Evolutionary conservation across 768 basidiomycete species (phyloP).

Genomic region (Boletus coccyginus): DNA sequence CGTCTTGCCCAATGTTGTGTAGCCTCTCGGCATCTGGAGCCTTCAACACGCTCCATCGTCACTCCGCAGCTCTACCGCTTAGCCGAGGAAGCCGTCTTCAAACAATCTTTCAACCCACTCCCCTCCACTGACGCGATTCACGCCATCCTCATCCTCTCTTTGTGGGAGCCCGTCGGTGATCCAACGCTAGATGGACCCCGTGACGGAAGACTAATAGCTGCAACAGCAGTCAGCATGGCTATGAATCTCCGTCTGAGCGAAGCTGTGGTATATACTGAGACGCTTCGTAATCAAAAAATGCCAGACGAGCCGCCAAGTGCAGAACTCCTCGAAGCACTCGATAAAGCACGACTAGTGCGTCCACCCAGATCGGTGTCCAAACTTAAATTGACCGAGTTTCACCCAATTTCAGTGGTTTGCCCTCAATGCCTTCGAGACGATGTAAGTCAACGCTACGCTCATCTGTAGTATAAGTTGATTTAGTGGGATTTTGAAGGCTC

Average conservation of each 20-base stretch:
- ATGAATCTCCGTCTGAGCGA: constrained; percentile 41
- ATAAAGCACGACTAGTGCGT: constrained; percentile 39
- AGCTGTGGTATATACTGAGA: constrained; percentile 33
- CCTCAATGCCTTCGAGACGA: constrained; percentile 38
- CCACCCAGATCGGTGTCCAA: constrained; percentile 1
- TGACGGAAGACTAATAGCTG: constrained; percentile 40
- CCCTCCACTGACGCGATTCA: constrained; percentile 42
- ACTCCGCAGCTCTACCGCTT: constrained; percentile 41
- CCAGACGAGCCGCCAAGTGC: constrained; percentile 22
- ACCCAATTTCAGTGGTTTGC: constrained; percentile 36
- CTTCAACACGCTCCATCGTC: constrained; percentile 33
- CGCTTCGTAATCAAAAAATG: constrained; percentile 30
- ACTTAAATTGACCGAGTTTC: constrained; percentile 15
- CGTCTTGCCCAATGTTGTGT: constrained; percentile 46
- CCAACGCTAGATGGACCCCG: constrained; percentile 29
- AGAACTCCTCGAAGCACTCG: constrained; percentile 34
- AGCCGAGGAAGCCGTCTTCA: constrained; percentile 38
- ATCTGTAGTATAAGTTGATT: background rate
- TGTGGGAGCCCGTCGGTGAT: constrained; percentile 43
- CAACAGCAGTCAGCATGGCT: constrained; percentile 46
- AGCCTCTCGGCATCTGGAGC: constrained; percentile 43
- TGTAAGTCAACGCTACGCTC: constrained; percentile 25
- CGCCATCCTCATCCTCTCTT: constrained; percentile 40
- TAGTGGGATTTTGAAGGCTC: constrained; percentile 28
- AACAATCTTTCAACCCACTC: constrained; percentile 40